Conservation (phyloP, 257 asterid species). For the Rauvolfia tetraphylla region DNA sequence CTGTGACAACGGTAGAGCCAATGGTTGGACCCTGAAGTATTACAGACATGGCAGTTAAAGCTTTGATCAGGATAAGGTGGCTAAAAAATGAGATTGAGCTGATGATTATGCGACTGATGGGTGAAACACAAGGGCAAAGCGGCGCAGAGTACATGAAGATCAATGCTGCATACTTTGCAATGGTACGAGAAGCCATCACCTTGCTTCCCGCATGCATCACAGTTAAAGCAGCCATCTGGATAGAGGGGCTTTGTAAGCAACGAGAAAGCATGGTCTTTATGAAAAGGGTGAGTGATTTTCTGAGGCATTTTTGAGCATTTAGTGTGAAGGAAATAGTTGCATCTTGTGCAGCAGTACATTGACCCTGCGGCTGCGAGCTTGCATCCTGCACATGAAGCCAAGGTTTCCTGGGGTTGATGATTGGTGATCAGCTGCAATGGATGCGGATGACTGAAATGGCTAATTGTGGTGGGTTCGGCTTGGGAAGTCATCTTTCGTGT, state of each 20-base stretch:
- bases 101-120: slow-evolving; percentile 34
- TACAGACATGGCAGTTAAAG: slow-evolving; percentile 48
- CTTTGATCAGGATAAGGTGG: slow-evolving; percentile 34
- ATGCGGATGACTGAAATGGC: slow-evolving; percentile 62
- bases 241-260: slow-evolving; percentile 43
- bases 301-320: slow-evolving; percentile 52
- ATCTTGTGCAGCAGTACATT: slow-evolving; percentile 42
- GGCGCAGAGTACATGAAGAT: slow-evolving; percentile 51
- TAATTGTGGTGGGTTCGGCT: slow-evolving; percentile 10
- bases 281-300: slow-evolving; percentile 50
- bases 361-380: slow-evolving; percentile 30
- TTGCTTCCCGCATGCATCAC: slow-evolving; percentile 45
- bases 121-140: slow-evolving; percentile 32
- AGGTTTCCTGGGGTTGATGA: slow-evolving; percentile 12
- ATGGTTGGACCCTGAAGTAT: slow-evolving; percentile 24
- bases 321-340: slow-evolving; percentile 50
- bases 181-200: slow-evolving; percentile 44
- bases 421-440: slow-evolving; percentile 32
- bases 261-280: slow-evolving; percentile 32
- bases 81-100: slow-evolving; percentile 36
- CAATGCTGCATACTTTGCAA: slow-evolving; percentile 50
- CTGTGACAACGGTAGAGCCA: slow-evolving; percentile 55
- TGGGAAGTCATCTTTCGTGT: slow-evolving; percentile 3
- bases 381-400: slow-evolving; percentile 49
- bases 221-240: slow-evolving; percentile 31